Evolutionary conservation across 2,329 filamentous ascomycete species (phyloP).

Genomic region (Bipolaris gigantea): DNA sequence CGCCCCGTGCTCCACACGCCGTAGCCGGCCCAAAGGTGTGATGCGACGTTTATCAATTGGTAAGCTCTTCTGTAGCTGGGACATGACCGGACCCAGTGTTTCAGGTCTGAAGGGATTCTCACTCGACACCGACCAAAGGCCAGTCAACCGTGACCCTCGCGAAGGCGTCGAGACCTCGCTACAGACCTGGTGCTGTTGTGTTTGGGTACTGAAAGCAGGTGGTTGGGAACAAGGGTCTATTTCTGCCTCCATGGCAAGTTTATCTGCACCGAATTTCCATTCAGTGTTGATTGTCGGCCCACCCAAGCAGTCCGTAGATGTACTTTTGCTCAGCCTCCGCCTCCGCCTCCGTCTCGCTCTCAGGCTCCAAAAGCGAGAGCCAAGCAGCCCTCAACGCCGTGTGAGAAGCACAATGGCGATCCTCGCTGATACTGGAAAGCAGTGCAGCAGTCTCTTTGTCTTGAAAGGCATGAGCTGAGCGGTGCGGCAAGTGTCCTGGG

Average conservation of each 20-base stretch:
- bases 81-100: conserved; percentile 27
- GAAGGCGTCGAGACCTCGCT: conserved; percentile 8
- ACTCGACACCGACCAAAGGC: neutral
- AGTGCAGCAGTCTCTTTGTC: conserved; percentile 2
- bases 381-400: neutral
- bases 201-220: neutral
- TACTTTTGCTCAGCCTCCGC: conserved; percentile 5
- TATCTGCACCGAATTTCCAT: neutral
- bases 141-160: conserved; percentile 11
- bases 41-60: conserved; percentile 35
- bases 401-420: neutral
- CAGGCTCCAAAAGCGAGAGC: conserved; percentile 3
- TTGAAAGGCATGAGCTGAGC: conserved; percentile 4
- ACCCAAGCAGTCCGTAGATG: neutral
- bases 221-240: neutral
- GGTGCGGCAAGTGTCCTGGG: neutral
- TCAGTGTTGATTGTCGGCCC: neutral
- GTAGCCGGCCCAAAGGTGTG: conserved; percentile 8
- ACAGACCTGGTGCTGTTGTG: conserved; percentile 1
- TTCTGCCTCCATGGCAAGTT: neutral
- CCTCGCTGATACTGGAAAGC: neutral
- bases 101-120: conserved; percentile 20
- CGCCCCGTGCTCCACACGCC: conserved; percentile 10
- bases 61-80: conserved; percentile 31
- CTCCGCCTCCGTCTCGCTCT: conserved; percentile 2